Conservation (phyloP, 805 yeast species). For the Yarrowia hollandica region DNA sequence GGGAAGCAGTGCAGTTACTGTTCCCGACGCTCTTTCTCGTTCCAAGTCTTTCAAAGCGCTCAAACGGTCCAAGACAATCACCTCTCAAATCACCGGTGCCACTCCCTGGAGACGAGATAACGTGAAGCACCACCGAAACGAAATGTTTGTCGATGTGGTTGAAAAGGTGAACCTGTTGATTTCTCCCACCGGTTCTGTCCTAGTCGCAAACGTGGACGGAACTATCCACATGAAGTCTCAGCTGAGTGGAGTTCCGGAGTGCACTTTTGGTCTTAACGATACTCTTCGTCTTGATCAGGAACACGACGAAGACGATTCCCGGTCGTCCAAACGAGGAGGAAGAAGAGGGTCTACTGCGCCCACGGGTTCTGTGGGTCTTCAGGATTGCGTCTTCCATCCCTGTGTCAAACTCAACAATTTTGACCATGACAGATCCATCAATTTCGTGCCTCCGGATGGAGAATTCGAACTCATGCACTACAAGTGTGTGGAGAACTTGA, state of each 20-base stretch:
- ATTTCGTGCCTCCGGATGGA: constrained; percentile 86
- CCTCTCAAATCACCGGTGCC: constrained; percentile 44
- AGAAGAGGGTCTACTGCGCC: constrained; percentile 41
- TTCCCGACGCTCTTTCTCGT: neutral
- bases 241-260: constrained; percentile 78
- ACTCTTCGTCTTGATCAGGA: constrained; percentile 41
- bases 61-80: constrained; percentile 34
- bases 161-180: constrained; percentile 74
- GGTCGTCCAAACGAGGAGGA: constrained; percentile 36
- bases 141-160: constrained; percentile 70
- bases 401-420: constrained; percentile 75
- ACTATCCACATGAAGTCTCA: constrained; percentile 67
- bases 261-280: constrained; percentile 77
- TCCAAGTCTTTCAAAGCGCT: constrained; percentile 14
- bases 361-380: constrained; percentile 51
- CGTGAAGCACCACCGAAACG: constrained; percentile 77
- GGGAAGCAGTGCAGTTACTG: neutral
- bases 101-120: constrained; percentile 72
- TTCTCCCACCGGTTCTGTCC: constrained; percentile 56
- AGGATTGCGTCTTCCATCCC: constrained; percentile 83
- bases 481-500: constrained; percentile 57
- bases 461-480: constrained; percentile 80
- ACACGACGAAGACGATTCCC: constrained; percentile 31
- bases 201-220: constrained; percentile 77
- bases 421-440: constrained; percentile 62